phyloP scores from a whole-genome alignment of 2,329 filamentous ascomycete genomes.

The Dactylellina cionopaga region DNA sequence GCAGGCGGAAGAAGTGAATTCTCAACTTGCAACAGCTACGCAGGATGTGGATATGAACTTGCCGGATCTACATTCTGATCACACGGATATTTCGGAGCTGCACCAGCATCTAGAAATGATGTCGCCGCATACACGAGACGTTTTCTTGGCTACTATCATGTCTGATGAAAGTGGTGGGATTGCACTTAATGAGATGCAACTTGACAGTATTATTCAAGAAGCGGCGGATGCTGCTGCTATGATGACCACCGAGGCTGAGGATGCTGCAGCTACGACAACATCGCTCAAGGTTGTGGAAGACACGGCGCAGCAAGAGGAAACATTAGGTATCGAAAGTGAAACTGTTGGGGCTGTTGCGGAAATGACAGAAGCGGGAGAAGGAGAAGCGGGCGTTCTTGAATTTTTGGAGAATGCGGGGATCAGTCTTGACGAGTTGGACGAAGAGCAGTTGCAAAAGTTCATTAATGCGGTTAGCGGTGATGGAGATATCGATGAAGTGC shows the following conservation, averaged over 20 bases:
- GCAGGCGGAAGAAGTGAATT: neutral
- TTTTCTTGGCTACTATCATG: slow-evolving; percentile 28
- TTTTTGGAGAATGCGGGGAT: slow-evolving; percentile 40
- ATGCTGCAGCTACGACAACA: neutral
- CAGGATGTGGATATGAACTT: slow-evolving; percentile 8
- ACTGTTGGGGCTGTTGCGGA: neutral
- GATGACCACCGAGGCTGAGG: neutral
- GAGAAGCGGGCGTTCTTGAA: slow-evolving; percentile 16
- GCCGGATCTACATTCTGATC: slow-evolving; percentile 35
- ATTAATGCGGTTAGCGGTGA: slow-evolving; percentile 45
- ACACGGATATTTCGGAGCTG: slow-evolving; percentile 43
- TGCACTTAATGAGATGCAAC: slow-evolving; percentile 21
- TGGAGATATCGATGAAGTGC: slow-evolving; percentile 33
- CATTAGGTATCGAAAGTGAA: neutral
- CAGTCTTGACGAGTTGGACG: slow-evolving; percentile 41
- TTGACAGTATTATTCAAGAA: slow-evolving; percentile 1
- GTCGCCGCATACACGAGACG: slow-evolving; percentile 24
- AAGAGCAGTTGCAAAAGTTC: slow-evolving; percentile 45
- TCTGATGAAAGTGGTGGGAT: neutral
- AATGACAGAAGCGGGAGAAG: neutral
- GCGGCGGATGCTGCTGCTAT: neutral
- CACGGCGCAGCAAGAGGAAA: neutral
- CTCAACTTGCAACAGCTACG: neutral
- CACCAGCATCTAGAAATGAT: slow-evolving; percentile 41
- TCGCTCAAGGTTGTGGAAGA: neutral